These are phyloP conservation scores for Lactifluus volemus DNA, from an alignment of 768 basidiomycete genomes.

Conservation along the genomic window DNA sequence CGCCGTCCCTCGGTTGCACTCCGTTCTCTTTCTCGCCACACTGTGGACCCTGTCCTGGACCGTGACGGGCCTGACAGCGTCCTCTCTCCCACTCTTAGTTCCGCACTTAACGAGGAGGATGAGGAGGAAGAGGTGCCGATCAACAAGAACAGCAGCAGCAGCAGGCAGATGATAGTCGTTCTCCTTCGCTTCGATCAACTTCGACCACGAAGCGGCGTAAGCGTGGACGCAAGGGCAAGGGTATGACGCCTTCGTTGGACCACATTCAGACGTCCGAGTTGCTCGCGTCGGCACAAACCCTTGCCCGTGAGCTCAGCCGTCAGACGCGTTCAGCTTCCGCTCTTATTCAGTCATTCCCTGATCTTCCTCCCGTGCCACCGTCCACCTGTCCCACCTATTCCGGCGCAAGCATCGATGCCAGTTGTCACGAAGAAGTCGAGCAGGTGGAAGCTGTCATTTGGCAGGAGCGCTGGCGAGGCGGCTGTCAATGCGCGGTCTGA, in stretches of 20 bases:
- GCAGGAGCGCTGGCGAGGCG: constrained; percentile 38
- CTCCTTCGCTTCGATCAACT: constrained; percentile 26
- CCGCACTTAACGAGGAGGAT: constrained; percentile 25
- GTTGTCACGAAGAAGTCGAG: constrained; percentile 60
- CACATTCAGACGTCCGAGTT: constrained; percentile 53
- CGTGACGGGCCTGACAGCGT: constrained; percentile 16
- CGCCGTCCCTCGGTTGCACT: constrained; percentile 45
- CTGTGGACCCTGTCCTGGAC: constrained; percentile 33
- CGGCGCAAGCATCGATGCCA: constrained; percentile 23
- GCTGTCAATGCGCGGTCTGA: not conserved
- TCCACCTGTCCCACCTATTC: constrained; percentile 32
- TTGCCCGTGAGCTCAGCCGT: constrained; percentile 77
- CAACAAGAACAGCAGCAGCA: not conserved
- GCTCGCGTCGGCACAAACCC: constrained; percentile 68
- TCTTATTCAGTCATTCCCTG: constrained; percentile 17
- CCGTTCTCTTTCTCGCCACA: constrained; percentile 52
- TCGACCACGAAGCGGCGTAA: constrained; percentile 75
- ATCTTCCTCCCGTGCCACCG: constrained; percentile 26
- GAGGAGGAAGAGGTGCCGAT: constrained; percentile 39
- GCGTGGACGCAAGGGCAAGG: constrained; percentile 80
- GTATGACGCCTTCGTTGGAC: constrained; percentile 30
- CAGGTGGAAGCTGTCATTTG: constrained; percentile 78
- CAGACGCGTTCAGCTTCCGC: constrained; percentile 27
- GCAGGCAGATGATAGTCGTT: not conserved
- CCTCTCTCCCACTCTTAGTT: constrained; percentile 4